phyloP scores from a whole-genome alignment of 116 monocot species.

The Phalaenopsis hybrid region DNA sequence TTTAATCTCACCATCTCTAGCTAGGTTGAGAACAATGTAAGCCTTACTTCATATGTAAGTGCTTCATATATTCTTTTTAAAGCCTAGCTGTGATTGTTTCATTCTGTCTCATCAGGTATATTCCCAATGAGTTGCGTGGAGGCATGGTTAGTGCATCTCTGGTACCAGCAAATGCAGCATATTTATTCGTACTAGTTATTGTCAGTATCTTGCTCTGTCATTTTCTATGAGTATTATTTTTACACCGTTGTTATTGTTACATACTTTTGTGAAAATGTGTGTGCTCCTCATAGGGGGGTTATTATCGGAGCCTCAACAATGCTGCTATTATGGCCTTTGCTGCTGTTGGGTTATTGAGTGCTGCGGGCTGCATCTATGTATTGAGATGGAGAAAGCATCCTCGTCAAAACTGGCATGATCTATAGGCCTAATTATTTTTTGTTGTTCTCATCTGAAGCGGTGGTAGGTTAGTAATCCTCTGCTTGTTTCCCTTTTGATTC shows the following conservation, averaged over 20 bases:
- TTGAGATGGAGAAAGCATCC: slow-evolving; percentile 54
- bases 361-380: slow-evolving; percentile 59
- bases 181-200: slow-evolving; percentile 32
- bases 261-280: background rate
- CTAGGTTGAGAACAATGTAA: slow-evolving; percentile 78
- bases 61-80: background rate
- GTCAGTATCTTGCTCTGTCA: background rate
- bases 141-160: slow-evolving; percentile 82
- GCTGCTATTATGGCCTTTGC: slow-evolving; percentile 49
- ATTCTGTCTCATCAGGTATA: slow-evolving; percentile 41
- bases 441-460: background rate
- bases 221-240: background rate
- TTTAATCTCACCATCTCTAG: slow-evolving; percentile 77
- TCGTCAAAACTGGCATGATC: slow-evolving; percentile 49
- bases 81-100: slow-evolving; percentile 2
- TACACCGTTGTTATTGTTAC: background rate
- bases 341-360: slow-evolving; percentile 45
- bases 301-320: slow-evolving; percentile 49
- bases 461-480: background rate
- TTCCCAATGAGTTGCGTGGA: slow-evolving; percentile 84
- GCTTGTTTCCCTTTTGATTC: background rate
- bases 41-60: slow-evolving; percentile 6
- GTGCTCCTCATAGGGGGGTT: slow-evolving; percentile 47
- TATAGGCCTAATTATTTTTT: background rate
- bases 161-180: slow-evolving; percentile 67